Percentiles rank a stretch among this genome's conserved stretches.
Evolutionary conservation across 345 rosid species (phyloP).

Genomic region (Acer yangbiense): DNA sequence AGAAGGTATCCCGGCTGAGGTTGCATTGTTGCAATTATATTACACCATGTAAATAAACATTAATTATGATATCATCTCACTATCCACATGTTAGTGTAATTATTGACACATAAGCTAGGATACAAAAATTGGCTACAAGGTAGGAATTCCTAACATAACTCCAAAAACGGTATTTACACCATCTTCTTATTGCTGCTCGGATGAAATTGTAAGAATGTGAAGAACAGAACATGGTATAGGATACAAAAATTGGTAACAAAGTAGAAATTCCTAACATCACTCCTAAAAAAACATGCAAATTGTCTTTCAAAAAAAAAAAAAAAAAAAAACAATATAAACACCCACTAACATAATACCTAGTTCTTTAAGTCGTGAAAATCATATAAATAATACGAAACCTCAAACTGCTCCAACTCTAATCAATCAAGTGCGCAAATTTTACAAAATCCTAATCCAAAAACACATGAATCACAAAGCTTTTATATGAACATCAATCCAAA

Average conservation of each 20-base stretch:
- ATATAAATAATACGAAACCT: too few species aligned
- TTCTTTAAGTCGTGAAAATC: too few species aligned
- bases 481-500: not conserved
- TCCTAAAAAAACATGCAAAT: too few species aligned
- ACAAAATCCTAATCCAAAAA: not conserved
- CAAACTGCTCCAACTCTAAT: too few species aligned
- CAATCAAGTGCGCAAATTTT: not conserved
- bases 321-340: too few species aligned
- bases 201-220: too few species aligned
- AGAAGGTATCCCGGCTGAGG: too few species aligned
- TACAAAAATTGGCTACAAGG: not conserved
- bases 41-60: not conserved
- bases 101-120: not conserved
- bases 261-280: not conserved
- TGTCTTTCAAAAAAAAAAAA: too few species aligned
- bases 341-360: too few species aligned
- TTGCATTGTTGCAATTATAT: too few species aligned
- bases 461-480: not conserved
- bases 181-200: too few species aligned
- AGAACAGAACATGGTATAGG: too few species aligned
- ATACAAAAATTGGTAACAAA: not conserved
- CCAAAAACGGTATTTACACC: not conserved
- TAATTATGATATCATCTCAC: not conserved
- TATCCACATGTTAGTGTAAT: not conserved
- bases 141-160: not conserved